These are phyloP conservation scores for Bryoglossum gracile DNA, from an alignment of 495 filamentous ascomycete genomes.

Conservation along the genomic window DNA sequence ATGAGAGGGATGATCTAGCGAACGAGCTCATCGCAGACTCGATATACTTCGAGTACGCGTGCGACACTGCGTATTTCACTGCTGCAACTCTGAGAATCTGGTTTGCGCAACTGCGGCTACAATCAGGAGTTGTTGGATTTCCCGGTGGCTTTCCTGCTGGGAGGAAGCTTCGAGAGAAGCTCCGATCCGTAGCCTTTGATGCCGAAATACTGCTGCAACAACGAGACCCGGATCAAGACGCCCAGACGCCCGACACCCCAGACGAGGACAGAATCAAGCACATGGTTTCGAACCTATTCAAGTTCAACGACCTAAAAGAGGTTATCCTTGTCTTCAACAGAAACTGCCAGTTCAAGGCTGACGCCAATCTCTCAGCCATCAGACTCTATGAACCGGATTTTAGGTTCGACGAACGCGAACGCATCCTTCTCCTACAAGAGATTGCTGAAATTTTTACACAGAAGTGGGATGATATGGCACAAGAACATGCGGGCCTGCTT, in stretches of 20 bases:
- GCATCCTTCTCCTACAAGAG: background rate
- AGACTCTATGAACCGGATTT: background rate
- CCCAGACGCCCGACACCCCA: background rate
- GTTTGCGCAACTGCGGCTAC: background rate
- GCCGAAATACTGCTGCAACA: background rate
- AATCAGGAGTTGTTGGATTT: background rate
- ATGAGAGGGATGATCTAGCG: background rate
- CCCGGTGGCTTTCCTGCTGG: background rate
- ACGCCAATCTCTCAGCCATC: background rate
- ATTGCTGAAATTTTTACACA: background rate
- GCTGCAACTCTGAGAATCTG: background rate
- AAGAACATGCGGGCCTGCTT: background rate
- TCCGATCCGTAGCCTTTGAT: background rate
- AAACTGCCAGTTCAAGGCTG: too few species aligned
- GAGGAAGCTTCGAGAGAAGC: background rate
- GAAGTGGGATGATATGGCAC: background rate
- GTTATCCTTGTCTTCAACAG: background rate
- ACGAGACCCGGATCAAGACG: background rate
- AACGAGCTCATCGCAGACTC: background rate
- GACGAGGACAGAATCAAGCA: background rate
- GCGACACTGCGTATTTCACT: background rate
- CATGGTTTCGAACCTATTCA: background rate
- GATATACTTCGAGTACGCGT: background rate
- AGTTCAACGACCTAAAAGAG: background rate
- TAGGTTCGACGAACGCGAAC: background rate